A percentile compares a stretch with the other conserved stretches of the same genome.
phyloP scores from a whole-genome alignment of 2,329 filamentous ascomycete genomes.

The Emergomyces orientalis region DNA sequence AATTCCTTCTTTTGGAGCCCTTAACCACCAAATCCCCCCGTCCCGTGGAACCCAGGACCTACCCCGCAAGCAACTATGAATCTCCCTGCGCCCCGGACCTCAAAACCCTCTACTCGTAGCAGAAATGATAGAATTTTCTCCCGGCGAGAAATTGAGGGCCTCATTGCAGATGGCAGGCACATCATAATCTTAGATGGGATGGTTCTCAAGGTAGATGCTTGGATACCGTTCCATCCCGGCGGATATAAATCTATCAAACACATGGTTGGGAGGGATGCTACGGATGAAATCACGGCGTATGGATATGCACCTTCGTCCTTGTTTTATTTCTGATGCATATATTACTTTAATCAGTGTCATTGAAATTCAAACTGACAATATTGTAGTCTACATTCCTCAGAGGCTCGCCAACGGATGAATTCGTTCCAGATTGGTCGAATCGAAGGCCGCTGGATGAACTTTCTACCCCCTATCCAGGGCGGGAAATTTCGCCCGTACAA shows the following conservation, averaged over 20 bases:
- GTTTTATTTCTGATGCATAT: too few species aligned
- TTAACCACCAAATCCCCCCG: not conserved
- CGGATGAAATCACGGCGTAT: constrained; percentile 86
- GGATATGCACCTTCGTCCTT: constrained; percentile 12
- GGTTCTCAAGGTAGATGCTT: constrained; percentile 80
- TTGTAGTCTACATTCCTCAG: constrained; percentile 66
- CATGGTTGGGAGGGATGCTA: constrained; percentile 89
- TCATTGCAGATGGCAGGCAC: constrained; percentile 72
- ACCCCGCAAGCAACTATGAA: not conserved
- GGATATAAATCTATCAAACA: constrained; percentile 85
- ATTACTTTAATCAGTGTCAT: too few species aligned
- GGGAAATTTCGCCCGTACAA: constrained; percentile 59
- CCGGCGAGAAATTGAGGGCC: constrained; percentile 60
- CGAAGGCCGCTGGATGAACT: constrained; percentile 76
- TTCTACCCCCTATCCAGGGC: constrained; percentile 83
- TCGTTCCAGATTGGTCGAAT: constrained; percentile 76
- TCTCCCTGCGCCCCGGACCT: not conserved
- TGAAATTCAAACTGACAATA: constrained; percentile 6
- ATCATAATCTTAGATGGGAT: constrained; percentile 72
- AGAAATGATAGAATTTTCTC: constrained; percentile 46
- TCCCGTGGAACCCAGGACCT: too few species aligned
- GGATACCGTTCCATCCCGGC: constrained; percentile 83
- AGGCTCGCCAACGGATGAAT: constrained; percentile 66
- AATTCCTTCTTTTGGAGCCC: not conserved
- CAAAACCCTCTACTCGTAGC: constrained; percentile 18